A percentile compares a stretch with the other conserved stretches of the same genome.
phyloP scores from a whole-genome alignment of 495 filamentous ascomycete species.

The Pseudomonodictys pantanalensis region DNA sequence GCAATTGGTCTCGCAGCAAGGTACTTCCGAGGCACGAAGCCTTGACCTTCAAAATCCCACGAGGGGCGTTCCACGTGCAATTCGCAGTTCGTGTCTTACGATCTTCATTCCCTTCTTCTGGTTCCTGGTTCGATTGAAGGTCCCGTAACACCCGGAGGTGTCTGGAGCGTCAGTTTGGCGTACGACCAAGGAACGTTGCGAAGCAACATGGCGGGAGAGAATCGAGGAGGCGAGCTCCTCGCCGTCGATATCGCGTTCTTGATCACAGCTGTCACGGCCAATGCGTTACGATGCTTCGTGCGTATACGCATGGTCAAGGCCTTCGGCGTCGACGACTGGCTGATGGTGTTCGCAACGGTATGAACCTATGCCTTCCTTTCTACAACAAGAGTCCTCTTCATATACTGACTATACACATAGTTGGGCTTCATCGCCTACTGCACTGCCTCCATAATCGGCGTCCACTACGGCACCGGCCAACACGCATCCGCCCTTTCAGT shows the following conservation, averaged over 20 bases:
- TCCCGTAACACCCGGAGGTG: too few species aligned
- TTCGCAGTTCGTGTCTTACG: too few species aligned
- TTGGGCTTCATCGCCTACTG: conserved; percentile 7
- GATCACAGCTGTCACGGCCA: conserved; percentile 4
- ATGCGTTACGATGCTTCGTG: conserved; percentile 19
- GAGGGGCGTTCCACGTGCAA: too few species aligned
- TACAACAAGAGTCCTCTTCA: too few species aligned
- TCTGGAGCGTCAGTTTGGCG: too few species aligned
- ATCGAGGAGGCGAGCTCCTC: conserved; percentile 18
- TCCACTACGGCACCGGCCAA: conserved; percentile 14
- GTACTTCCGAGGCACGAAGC: too few species aligned
- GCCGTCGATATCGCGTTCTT: conserved; percentile 20
- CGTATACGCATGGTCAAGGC: conserved; percentile 19
- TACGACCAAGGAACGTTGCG: too few species aligned
- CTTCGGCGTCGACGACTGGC: conserved; percentile 24
- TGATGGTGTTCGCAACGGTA: conserved; percentile 16
- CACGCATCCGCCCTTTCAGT: conserved; percentile 5
- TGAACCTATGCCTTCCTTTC: neutral
- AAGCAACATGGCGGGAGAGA: neutral
- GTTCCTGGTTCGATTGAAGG: too few species aligned
- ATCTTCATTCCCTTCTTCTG: too few species aligned
- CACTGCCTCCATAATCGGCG: conserved; percentile 12
- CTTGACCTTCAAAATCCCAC: too few species aligned
- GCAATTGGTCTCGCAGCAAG: too few species aligned
- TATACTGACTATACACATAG: neutral